Percentiles rank a stretch among this genome's conserved stretches.
Conservation (phyloP, 2,329 filamentous ascomycete genomes). For the Bretziella fagacearum region DNA sequence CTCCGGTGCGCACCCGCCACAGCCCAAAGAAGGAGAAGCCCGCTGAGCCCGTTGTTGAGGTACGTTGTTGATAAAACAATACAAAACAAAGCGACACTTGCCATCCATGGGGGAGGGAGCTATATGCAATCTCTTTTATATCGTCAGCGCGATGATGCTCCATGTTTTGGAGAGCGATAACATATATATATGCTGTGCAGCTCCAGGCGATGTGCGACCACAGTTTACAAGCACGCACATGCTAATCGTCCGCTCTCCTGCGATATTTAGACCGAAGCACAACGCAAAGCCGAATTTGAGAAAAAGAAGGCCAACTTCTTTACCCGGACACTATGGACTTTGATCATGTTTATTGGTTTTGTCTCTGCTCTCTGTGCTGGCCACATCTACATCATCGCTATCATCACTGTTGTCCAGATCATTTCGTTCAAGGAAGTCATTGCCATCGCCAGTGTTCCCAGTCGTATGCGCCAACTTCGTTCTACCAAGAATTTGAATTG, state of each 20-base stretch:
- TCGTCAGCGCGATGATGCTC: too few relatives aligned
- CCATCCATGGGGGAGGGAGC: too few relatives aligned
- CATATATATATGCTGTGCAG: too few relatives aligned
- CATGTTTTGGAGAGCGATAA: too few relatives aligned
- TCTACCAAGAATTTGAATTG: constrained; percentile 96
- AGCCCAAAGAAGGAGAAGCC: not conserved
- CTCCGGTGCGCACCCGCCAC: constrained; percentile 16
- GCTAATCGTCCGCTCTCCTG: not conserved
- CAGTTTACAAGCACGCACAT: not conserved
- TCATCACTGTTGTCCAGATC: constrained; percentile 88
- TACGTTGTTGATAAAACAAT: not conserved
- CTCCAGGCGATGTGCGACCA: not conserved
- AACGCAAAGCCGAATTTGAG: constrained; percentile 51
- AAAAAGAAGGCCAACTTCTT: constrained; percentile 99
- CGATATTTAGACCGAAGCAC: constrained; percentile 2
- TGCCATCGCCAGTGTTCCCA: constrained; percentile 88
- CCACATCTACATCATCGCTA: constrained; percentile 89
- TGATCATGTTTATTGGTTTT: constrained; percentile 92
- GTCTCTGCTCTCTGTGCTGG: constrained; percentile 86
- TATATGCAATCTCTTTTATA: too few relatives aligned
- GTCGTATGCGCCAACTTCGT: constrained; percentile 71
- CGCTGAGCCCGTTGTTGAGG: not conserved
- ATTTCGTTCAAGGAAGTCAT: constrained; percentile 99
- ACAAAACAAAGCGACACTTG: too few relatives aligned
- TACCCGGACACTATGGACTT: constrained; percentile 90